A percentile compares a stretch with the other conserved stretches of the same genome.
Evolutionary conservation across 352 stramenopile species (phyloP).

Genomic region (Plasmopara viticola): DNA sequence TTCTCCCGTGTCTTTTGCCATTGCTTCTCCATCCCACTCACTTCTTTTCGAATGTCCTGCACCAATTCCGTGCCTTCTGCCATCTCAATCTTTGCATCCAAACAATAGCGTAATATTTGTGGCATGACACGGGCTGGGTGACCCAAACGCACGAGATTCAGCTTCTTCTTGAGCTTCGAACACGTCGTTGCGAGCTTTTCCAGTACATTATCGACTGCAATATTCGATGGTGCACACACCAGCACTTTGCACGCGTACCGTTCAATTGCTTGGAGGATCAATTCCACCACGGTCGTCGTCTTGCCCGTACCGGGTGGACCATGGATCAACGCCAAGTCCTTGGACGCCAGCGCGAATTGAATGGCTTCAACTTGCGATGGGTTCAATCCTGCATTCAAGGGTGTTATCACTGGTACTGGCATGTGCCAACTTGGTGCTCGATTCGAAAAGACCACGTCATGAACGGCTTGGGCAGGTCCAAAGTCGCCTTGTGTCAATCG

Average conservation of each 20-base stretch:
- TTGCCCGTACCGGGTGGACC: conserved; percentile 93
- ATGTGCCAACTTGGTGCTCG: conserved; percentile 45
- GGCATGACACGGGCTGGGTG: conserved; percentile 93
- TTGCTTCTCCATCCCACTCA: conserved; percentile 54
- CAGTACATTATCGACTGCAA: conserved; percentile 98
- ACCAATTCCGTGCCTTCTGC: conserved; percentile 95
- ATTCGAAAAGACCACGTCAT: conserved; percentile 66
- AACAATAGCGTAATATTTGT: conserved; percentile 87
- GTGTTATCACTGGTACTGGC: conserved; percentile 36
- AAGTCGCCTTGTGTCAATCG: conserved; percentile 59
- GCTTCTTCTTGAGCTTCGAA: conserved; percentile 24
- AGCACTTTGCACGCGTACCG: conserved; percentile 87
- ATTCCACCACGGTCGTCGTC: conserved; percentile 96
- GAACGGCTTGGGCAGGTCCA: conserved; percentile 44
- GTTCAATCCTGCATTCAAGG: conserved; percentile 58
- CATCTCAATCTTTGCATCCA: conserved; percentile 90
- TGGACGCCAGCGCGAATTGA: conserved; percentile 71
- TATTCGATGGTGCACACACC: conserved; percentile 96
- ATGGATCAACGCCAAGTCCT: conserved; percentile 89
- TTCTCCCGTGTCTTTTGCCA: conserved; percentile 56
- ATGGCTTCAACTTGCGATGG: conserved; percentile 73
- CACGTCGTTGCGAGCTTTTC: conserved; percentile 81
- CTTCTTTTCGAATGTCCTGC: conserved; percentile 91
- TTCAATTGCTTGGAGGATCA: conserved; percentile 92
- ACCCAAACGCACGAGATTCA: conserved; percentile 77